Evolutionary conservation across 441 rosid genomes (phyloP).

Genomic region (Gossypium trilobum): DNA sequence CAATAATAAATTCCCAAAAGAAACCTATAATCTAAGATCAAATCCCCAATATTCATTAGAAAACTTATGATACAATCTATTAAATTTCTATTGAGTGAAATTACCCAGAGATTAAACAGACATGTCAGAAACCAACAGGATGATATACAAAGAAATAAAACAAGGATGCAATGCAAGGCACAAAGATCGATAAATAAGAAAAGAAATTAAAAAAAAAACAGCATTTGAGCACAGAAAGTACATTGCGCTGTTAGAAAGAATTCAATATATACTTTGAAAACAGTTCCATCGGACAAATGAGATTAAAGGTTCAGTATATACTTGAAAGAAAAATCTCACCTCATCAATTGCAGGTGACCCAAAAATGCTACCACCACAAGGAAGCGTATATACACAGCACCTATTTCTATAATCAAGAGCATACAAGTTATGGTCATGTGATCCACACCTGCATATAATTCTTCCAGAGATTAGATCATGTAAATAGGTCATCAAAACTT

Average conservation of each 20-base stretch:
- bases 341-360: constrained; percentile 83
- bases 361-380: constrained; percentile 83
- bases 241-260: neutral
- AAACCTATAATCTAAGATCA: neutral
- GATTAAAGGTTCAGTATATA: neutral
- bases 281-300: neutral
- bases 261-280: neutral
- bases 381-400: constrained; percentile 54
- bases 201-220: neutral
- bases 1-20: neutral
- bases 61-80: neutral
- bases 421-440: constrained; percentile 76
- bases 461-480: constrained; percentile 2
- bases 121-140: neutral
- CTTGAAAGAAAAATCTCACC: constrained; percentile 35
- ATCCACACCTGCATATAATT: constrained; percentile 73
- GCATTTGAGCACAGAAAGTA: neutral
- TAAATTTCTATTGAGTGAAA: neutral
- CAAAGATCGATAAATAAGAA: neutral
- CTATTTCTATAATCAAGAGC: constrained; percentile 71
- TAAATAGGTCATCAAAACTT: neutral
- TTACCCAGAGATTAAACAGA: neutral
- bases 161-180: neutral
- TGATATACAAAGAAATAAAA: neutral
- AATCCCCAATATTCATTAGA: neutral